Conservation (phyloP, 768 basidiomycete genomes). For the Obba rivulosa region DNA sequence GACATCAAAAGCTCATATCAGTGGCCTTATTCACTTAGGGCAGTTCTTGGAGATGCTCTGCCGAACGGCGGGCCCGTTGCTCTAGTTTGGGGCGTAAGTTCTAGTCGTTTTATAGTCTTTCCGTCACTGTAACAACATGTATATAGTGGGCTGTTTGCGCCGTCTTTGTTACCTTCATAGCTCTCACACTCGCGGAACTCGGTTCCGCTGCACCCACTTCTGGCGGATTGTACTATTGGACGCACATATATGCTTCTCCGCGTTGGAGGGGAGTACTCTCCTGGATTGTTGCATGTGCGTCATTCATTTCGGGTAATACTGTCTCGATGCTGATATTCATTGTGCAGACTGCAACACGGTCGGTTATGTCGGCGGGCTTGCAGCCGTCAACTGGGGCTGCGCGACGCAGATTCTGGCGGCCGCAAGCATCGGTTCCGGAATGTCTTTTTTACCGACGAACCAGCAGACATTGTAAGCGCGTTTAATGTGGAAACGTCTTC, state of each 20-base stretch:
- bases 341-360: conserved; percentile 28
- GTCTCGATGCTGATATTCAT: background rate
- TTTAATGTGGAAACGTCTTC: background rate
- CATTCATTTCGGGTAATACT: background rate
- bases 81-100: conserved; percentile 29
- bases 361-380: conserved; percentile 26
- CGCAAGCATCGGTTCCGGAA: conserved; percentile 25
- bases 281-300: conserved; percentile 34
- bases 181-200: conserved; percentile 29
- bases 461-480: conserved; percentile 20
- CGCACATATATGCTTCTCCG: conserved; percentile 23
- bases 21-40: conserved; percentile 30
- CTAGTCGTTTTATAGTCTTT: too few species aligned
- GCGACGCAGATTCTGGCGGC: conserved; percentile 34
- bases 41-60: conserved; percentile 19
- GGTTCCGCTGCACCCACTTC: conserved; percentile 30
- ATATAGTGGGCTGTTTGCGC: conserved; percentile 29
- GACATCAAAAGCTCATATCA: conserved; percentile 29
- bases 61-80: conserved; percentile 29
- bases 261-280: conserved; percentile 28
- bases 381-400: conserved; percentile 34
- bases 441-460: conserved; percentile 19
- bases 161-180: conserved; percentile 28
- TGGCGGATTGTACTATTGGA: conserved; percentile 34
- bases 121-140: background rate